phyloP scores from a whole-genome alignment of 2,329 filamentous ascomycete genomes.

The Fusarium robinianum region DNA sequence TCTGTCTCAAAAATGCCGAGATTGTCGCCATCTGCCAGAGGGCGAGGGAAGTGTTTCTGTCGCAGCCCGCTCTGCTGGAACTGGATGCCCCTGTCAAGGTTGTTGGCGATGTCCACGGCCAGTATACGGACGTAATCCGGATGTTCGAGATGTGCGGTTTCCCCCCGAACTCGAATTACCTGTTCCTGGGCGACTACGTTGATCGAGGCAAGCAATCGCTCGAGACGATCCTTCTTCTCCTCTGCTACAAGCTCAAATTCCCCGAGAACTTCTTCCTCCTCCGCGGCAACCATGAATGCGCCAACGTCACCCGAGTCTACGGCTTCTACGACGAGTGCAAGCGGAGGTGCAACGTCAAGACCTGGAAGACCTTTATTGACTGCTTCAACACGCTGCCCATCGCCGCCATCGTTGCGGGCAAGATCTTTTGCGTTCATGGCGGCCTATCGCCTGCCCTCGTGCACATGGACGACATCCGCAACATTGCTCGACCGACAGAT shows the following conservation, averaged over 20 bases:
- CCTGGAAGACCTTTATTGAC: slow-evolving; percentile 98
- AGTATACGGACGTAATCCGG: slow-evolving; percentile 99
- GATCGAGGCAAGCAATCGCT: slow-evolving; percentile 99
- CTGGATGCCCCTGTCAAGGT: slow-evolving; percentile 96
- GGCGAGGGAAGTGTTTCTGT: slow-evolving; percentile 85
- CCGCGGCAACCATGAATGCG: slow-evolving; percentile 97
- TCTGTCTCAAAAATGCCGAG: slow-evolving; percentile 96
- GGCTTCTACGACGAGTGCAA: slow-evolving; percentile 99
- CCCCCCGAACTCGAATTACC: slow-evolving; percentile 91
- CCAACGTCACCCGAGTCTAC: slow-evolving; percentile 99
- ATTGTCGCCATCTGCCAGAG: slow-evolving; percentile 92
- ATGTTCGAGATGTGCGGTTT: slow-evolving; percentile 98
- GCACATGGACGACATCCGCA: slow-evolving; percentile 98
- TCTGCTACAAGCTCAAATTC: slow-evolving; percentile 99
- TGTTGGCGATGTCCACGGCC: slow-evolving; percentile 96
- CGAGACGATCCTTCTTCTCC: slow-evolving; percentile 97
- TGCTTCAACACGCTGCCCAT: slow-evolving; percentile 94
- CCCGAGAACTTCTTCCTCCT: slow-evolving; percentile 96
- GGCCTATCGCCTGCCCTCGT: slow-evolving; percentile 88
- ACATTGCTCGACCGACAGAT: slow-evolving; percentile 93
- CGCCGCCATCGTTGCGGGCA: slow-evolving; percentile 92
- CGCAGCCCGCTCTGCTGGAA: slow-evolving; percentile 89
- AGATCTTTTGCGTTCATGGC: slow-evolving; percentile 97
- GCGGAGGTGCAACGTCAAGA: slow-evolving; percentile 96
- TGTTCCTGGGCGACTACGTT: slow-evolving; percentile 97